Percentiles rank a stretch among this genome's conserved stretches.
Conservation (phyloP, 495 filamentous ascomycete species). For the Chaetomium tenue region DNA sequence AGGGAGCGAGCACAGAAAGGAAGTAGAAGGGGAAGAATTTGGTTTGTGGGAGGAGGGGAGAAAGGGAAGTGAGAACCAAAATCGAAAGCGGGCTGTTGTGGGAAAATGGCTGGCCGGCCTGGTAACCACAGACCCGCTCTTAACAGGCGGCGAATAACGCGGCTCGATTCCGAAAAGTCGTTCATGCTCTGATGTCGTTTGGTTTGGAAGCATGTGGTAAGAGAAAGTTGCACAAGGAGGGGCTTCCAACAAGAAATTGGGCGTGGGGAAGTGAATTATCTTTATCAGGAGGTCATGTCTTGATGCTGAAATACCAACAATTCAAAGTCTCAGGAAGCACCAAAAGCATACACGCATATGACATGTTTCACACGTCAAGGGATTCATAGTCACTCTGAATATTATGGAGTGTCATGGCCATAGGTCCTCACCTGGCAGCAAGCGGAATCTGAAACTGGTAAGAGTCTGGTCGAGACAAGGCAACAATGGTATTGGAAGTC, state of each 20-base stretch:
- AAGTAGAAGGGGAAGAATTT: not conserved
- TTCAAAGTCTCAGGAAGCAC: no score
- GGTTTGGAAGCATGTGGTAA: not conserved
- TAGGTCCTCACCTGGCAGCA: no score
- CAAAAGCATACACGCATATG: no score
- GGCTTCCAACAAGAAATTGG: not conserved
- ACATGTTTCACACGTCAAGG: no score
- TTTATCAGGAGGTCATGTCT: no score
- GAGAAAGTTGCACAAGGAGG: not conserved
- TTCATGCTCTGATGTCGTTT: not conserved
- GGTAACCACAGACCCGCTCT: constrained; percentile 6
- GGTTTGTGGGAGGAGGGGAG: not conserved
- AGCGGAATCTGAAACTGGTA: no score
- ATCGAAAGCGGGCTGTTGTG: not conserved
- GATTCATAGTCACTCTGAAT: no score
- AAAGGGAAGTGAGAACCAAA: constrained; percentile 6
- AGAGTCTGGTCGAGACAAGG: no score
- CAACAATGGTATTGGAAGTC: no score
- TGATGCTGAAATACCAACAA: no score
- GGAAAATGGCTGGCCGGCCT: not conserved
- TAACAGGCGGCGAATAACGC: constrained; percentile 10
- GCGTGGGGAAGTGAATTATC: no score
- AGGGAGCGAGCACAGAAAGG: not conserved
- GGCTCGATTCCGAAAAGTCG: not conserved
- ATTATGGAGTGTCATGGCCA: no score